Conservation (phyloP, 83 land plant genomes). For the Isoetes engelmannii region DNA sequence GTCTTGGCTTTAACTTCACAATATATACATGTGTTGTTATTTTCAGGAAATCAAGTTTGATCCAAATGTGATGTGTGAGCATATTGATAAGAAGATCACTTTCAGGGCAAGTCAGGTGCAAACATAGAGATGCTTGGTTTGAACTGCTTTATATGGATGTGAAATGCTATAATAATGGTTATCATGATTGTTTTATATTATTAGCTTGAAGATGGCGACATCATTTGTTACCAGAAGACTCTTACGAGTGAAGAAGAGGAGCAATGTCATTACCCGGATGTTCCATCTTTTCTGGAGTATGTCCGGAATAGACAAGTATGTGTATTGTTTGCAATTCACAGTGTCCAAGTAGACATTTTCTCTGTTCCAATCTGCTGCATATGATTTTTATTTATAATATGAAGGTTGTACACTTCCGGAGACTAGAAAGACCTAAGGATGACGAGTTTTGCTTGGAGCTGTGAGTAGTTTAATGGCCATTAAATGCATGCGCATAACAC, state of each 20-base stretch:
- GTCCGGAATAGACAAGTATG: conserved; percentile 92
- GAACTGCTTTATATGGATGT: background rate
- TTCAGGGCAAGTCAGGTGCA: conserved; percentile 86
- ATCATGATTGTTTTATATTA: background rate
- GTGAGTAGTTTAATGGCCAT: conserved; percentile 45
- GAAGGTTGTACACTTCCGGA: conserved; percentile 90
- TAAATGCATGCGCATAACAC: background rate
- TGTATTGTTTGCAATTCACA: background rate
- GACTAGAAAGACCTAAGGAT: conserved; percentile 91
- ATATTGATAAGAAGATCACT: conserved; percentile 61
- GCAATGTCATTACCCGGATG: conserved; percentile 70
- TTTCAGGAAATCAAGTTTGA: conserved; percentile 96
- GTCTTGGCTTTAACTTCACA: background rate
- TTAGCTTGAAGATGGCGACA: conserved; percentile 97
- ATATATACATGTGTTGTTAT: background rate
- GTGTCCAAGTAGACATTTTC: background rate
- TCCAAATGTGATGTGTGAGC: conserved; percentile 96
- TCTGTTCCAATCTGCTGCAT: background rate
- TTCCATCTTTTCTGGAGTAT: conserved; percentile 90
- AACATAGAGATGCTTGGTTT: background rate
- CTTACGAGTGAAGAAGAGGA: conserved; percentile 45
- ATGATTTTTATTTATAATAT: background rate
- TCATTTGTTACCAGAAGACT: conserved; percentile 80
- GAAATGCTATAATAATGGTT: background rate
- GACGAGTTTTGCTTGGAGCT: conserved; percentile 90